Evolutionary conservation across 2,329 filamentous ascomycete genomes (phyloP).

Genomic region (Ophidiomyces ophidiicola): DNA sequence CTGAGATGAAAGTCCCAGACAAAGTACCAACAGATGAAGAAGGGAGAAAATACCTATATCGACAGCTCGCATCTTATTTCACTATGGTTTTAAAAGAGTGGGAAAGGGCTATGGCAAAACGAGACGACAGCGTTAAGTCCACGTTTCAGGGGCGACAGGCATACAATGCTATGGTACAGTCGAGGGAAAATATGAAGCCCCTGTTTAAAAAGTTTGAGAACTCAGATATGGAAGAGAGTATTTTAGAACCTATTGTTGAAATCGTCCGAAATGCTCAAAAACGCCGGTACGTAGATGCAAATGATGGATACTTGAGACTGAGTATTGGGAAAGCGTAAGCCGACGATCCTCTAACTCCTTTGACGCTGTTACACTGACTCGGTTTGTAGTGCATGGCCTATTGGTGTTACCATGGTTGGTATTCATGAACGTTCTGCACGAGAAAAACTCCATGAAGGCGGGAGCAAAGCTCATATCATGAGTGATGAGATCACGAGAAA

Average conservation of each 20-base stretch:
- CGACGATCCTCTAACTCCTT: neutral
- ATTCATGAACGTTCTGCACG: conserved; percentile 94
- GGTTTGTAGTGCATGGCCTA: conserved; percentile 65
- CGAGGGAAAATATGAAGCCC: conserved; percentile 74
- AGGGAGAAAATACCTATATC: conserved; percentile 59
- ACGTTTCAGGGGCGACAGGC: conserved; percentile 73
- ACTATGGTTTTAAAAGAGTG: conserved; percentile 89
- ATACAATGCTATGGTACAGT: conserved; percentile 72
- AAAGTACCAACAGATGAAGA: conserved; percentile 52
- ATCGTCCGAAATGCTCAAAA: conserved; percentile 87
- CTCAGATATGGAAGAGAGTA: conserved; percentile 61
- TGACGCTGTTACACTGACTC: neutral
- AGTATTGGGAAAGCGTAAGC: conserved; percentile 78
- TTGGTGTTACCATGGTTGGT: conserved; percentile 98
- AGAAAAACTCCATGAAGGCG: conserved; percentile 79
- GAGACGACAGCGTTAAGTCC: conserved; percentile 47
- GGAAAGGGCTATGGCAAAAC: conserved; percentile 58
- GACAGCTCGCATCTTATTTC: conserved; percentile 89
- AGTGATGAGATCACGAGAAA: conserved; percentile 92
- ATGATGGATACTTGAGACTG: conserved; percentile 82
- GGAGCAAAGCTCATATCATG: conserved; percentile 85
- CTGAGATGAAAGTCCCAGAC: conserved; percentile 71
- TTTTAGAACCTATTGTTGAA: conserved; percentile 73
- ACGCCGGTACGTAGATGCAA: conserved; percentile 86
- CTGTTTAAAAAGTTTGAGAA: conserved; percentile 84